Conservation (phyloP, 2,329 filamentous ascomycete species). For the Botrytis cinerea region DNA sequence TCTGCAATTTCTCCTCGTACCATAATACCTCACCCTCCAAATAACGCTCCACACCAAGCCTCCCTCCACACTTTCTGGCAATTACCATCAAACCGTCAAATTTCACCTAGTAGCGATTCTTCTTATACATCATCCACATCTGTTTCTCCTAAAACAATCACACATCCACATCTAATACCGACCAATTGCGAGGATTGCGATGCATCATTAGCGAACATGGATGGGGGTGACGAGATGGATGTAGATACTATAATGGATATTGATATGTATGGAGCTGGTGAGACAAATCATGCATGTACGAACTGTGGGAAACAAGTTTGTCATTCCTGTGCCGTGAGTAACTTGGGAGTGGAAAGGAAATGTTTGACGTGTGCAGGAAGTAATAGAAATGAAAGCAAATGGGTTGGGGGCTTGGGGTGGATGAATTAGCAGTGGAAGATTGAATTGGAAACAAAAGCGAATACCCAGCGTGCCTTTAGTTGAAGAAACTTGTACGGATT, state of each 20-base stretch:
- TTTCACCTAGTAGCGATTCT: slow-evolving; percentile 40
- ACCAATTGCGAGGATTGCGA: slow-evolving; percentile 59
- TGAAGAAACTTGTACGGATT: background rate
- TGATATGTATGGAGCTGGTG: slow-evolving; percentile 40
- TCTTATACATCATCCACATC: slow-evolving; percentile 35
- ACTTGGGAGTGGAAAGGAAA: slow-evolving; percentile 54
- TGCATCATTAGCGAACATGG: slow-evolving; percentile 34
- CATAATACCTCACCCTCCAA: slow-evolving; percentile 27
- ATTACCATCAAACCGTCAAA: slow-evolving; percentile 44
- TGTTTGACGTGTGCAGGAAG: slow-evolving; percentile 54
- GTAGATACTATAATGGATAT: slow-evolving; percentile 45
- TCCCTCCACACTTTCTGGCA: slow-evolving; percentile 64
- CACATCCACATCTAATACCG: slow-evolving; percentile 33
- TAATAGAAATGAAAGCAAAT: slow-evolving; percentile 26
- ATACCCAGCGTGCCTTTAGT: slow-evolving; percentile 16
- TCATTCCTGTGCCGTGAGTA: slow-evolving; percentile 60
- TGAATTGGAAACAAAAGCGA: slow-evolving; percentile 4
- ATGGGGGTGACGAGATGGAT: slow-evolving; percentile 45
- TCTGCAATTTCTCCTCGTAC: slow-evolving; percentile 30
- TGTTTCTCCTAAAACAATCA: slow-evolving; percentile 26
- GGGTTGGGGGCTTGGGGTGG: slow-evolving; percentile 34
- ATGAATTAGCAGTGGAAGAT: slow-evolving; percentile 16
- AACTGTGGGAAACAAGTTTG: slow-evolving; percentile 59
- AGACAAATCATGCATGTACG: slow-evolving; percentile 46
- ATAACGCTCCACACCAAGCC: slow-evolving; percentile 45